Evolutionary conservation across 2,329 filamentous ascomycete genomes (phyloP).

Genomic region (Aspergillus clavatus): DNA sequence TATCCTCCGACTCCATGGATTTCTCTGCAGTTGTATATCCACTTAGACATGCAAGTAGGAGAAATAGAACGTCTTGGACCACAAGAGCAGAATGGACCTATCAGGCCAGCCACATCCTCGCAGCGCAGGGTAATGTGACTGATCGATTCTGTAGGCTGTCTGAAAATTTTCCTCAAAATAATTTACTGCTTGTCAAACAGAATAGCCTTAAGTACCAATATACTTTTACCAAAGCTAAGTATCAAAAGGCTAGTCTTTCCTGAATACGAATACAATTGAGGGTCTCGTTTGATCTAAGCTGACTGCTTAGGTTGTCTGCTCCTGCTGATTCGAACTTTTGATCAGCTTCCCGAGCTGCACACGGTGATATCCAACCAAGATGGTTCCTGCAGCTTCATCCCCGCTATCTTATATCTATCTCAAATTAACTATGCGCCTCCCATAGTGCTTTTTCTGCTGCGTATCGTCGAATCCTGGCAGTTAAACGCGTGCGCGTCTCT

Average conservation of each 20-base stretch:
- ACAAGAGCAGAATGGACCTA: not conserved
- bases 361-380: not conserved
- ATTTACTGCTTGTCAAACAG: not conserved
- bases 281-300: not conserved
- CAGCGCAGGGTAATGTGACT: conserved; percentile 1
- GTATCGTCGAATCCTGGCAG: not conserved
- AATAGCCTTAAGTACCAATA: too few species aligned
- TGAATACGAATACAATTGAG: not conserved
- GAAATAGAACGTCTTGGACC: not conserved
- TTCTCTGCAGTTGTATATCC: too few species aligned
- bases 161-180: not conserved
- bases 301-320: not conserved
- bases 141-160: not conserved
- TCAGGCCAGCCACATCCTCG: not conserved
- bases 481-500: not conserved
- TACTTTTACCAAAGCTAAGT: too few species aligned
- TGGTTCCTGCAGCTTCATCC: not conserved
- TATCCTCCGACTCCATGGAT: too few species aligned
- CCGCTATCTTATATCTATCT: not conserved
- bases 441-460: not conserved
- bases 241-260: not conserved
- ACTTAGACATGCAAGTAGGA: not conserved
- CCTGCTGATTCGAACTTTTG: not conserved
- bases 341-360: not conserved
- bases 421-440: not conserved